These are phyloP conservation scores for Hypoxylon lenormandii DNA, from an alignment of 495 filamentous ascomycete genomes.

Conservation along the genomic window DNA sequence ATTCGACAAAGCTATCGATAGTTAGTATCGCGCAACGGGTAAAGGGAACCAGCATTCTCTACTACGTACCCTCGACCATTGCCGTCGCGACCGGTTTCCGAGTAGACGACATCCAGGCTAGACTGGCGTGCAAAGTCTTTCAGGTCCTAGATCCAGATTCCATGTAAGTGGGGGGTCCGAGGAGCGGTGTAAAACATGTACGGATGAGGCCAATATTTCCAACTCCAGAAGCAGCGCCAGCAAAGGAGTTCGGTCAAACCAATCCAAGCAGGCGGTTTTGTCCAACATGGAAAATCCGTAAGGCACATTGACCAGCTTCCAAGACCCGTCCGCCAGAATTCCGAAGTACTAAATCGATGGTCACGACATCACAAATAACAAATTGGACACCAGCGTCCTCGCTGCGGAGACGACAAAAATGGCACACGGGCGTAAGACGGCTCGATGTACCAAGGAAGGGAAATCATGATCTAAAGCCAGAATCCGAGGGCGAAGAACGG, in stretches of 20 bases:
- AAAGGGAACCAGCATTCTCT: not conserved
- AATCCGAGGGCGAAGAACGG: conserved; percentile 67
- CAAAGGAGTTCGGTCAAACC: conserved; percentile 53
- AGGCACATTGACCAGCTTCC: conserved; percentile 50
- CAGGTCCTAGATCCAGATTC: conserved; percentile 84
- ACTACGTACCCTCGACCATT: conserved; percentile 89
- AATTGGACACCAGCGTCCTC: conserved; percentile 42
- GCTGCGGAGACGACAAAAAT: conserved; percentile 43
- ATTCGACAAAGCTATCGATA: conserved; percentile 87
- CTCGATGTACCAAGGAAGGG: conserved; percentile 53
- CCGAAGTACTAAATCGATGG: conserved; percentile 43
- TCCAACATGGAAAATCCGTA: conserved; percentile 45
- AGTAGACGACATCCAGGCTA: conserved; percentile 97
- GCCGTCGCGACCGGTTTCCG: conserved; percentile 91
- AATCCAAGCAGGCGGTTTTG: conserved; percentile 49
- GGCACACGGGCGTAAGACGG: conserved; percentile 44
- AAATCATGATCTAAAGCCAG: conserved; percentile 52
- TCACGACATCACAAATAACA: conserved; percentile 46
- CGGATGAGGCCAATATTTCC: conserved; percentile 63
- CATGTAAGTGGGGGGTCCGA: conserved; percentile 66
- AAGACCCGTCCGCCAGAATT: conserved; percentile 48
- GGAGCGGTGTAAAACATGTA: conserved; percentile 53
- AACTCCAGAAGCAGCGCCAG: conserved; percentile 56
- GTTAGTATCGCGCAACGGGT: conserved; percentile 9
- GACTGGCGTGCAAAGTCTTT: conserved; percentile 99